These are phyloP conservation scores for Hypoxylon sp. DNA, from an alignment of 2,329 filamentous ascomycete species.

Conservation along the genomic window DNA sequence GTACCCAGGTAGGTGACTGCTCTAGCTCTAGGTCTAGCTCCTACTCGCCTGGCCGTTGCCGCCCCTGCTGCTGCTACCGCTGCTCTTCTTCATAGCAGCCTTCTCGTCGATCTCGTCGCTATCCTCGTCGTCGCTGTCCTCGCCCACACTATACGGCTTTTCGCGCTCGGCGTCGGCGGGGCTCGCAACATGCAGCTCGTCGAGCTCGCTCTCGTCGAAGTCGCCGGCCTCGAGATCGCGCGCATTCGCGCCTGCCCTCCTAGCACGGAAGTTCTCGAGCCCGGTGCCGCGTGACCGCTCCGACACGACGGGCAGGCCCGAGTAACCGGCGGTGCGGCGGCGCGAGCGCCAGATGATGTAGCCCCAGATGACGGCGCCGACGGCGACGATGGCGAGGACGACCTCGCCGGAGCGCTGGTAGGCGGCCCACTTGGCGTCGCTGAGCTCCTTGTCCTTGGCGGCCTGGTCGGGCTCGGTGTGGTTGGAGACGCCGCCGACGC, in stretches of 20 bases:
- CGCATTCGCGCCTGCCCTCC: conserved; percentile 53
- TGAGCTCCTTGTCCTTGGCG: conserved; percentile 78
- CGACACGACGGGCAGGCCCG: conserved; percentile 62
- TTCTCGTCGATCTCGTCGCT: conserved; percentile 42
- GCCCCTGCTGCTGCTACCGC: not conserved
- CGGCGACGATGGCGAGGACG: conserved; percentile 83
- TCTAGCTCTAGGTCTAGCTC: conserved; percentile 23
- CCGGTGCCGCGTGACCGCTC: conserved; percentile 56
- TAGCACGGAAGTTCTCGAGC: conserved; percentile 64
- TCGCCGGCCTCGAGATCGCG: conserved; percentile 74
- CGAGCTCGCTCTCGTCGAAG: conserved; percentile 76
- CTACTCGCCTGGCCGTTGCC: conserved; percentile 26
- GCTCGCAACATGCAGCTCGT: conserved; percentile 70
- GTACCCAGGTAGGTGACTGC: no score
- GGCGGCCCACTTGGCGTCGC: conserved; percentile 88
- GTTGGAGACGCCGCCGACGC: conserved; percentile 78
- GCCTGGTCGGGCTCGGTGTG: conserved; percentile 74
- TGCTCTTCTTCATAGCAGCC: conserved; percentile 1
- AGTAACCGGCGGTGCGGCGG: conserved; percentile 69
- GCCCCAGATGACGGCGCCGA: conserved; percentile 82
- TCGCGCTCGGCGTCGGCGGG: conserved; percentile 60
- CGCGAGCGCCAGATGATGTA: conserved; percentile 77
- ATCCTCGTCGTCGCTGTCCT: conserved; percentile 62
- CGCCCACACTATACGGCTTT: conserved; percentile 69
- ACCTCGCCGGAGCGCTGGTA: conserved; percentile 91